Base-by-base conservation (phyloP, 305 asterid species). In the Fraxinus paxiana region DNA sequence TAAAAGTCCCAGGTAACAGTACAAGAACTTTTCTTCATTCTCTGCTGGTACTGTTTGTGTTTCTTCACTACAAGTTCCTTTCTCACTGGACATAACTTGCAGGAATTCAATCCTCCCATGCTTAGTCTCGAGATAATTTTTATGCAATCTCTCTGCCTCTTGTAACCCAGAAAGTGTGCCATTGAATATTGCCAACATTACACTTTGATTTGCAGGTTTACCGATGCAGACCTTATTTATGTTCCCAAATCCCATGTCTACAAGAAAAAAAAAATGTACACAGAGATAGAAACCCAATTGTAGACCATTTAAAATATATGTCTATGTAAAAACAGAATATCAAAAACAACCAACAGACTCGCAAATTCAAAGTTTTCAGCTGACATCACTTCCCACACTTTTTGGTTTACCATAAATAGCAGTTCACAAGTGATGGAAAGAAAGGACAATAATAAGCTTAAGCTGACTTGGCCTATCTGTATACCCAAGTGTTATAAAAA, bases 151-250 rank as follows among this genome's bases (percentile, higher is more conserved):
- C 83, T 74, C 85, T n/a, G 94, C 96, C 75, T 92, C 92, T 81
- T 73, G 89, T 86, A 91, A 88, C 73, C 90, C 96, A 73, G 93
- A 89, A 67, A 90, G 89, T 13, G 93, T 89, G 12, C 88, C 91
- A 5, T 80, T 84, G 82, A 92, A 92, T 84, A 84, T 88, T 76
- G 90, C 92, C 83, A 88, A 80, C 89, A 90, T 81, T 73, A 87
- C 84, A 73, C 93, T 89, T 79, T 86, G 94, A 82, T 89, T 90
- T n/a, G 92, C 92, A 26, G 92, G 91, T 73, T 88, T 89, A 10
- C 94, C 94, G 48, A 83, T 84, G 84, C 87, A 83, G 59, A 91
- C 89, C 87, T 90, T 91, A 6, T 84, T 76, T 85, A 86, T 85
- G 86, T 88, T 88, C 78, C 83, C 87, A 13, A 88, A 89, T 37